Evolutionary conservation across 2,329 filamentous ascomycete species (phyloP), one percentile per base, ranked within the genome.

Genomic region (Domatiomyces catenatus): DNA sequence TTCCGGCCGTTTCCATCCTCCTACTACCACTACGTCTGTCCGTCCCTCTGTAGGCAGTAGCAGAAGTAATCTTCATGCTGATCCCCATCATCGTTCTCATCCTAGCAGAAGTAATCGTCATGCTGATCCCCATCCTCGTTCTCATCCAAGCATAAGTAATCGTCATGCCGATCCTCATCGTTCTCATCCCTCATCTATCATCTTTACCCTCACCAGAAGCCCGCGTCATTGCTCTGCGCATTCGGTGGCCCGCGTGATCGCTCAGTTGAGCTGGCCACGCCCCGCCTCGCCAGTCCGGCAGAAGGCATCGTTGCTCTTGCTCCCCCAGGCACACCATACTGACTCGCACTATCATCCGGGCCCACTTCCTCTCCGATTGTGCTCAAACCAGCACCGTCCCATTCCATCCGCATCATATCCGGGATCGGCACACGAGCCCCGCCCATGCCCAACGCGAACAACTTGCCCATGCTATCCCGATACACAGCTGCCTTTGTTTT

Each of bases 311-410:
- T 44, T n/a, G 7, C 43, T 45, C 19, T 15, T 3, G n/a, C n/a
- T 32, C 45, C 17, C 5, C 45, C 26, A 5, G 20, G 20, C 10
- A 18, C 44, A 39, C 54, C 56, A 22, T 44, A 49, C 42, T 59
- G 56, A 47, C 56, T 60, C 3, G 58, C 58, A 50, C 59, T 60
- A 20, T 60, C 58, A 42, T 58, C 56, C n/a, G 58, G 59, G 18
- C 47, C 19, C 15, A 59, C 42, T 10, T 52, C 47, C 8, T 48
- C 46, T 18, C 44, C 26, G 17, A 43, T 47, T 10, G 15, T 19
- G n/a, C 22, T 45, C 43, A 20, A 19, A 24, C 36, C 28, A 44
- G 6, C 8, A 36, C n/a, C 17, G 47, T 19, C 26, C 39, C 46
- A 17, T 47, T 28, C 6, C 20, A 17, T 42, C 19, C 45, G 44